Percentiles rank a stretch among this genome's conserved stretches.
Conservation (phyloP, 768 basidiomycete species). For the Megacollybia marginata region DNA sequence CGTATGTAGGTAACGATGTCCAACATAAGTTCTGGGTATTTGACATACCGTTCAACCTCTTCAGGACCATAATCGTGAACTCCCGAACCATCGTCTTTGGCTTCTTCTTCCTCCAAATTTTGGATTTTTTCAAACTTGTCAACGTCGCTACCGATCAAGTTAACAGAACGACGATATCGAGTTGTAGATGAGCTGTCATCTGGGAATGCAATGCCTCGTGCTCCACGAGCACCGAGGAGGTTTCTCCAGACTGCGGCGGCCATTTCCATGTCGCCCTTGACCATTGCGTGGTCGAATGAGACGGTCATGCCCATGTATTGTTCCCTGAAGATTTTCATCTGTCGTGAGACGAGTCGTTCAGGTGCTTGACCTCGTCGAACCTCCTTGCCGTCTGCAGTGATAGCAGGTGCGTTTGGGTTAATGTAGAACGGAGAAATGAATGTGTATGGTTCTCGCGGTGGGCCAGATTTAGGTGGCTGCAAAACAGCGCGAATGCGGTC, state of each 20-base stretch:
- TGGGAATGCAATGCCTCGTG: constrained; percentile 53
- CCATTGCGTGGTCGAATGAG: constrained; percentile 71
- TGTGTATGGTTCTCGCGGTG: constrained; percentile 35
- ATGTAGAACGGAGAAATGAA: constrained; percentile 36
- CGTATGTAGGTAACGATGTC: constrained; percentile 63
- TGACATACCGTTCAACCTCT: constrained; percentile 61
- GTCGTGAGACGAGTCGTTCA: constrained; percentile 71
- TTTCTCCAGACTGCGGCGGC: constrained; percentile 91
- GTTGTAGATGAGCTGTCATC: constrained; percentile 11
- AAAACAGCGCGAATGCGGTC: constrained; percentile 80
- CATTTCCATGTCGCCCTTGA: constrained; percentile 72
- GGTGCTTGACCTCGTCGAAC: constrained; percentile 43
- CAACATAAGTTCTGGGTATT: constrained; percentile 71
- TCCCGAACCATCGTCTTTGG: constrained; percentile 59
- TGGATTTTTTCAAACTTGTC: constrained; percentile 49
- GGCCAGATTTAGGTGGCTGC: constrained; percentile 40
- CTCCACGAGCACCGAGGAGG: constrained; percentile 78
- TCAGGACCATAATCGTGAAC: constrained; percentile 60
- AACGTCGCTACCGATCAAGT: constrained; percentile 61
- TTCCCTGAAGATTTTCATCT: constrained; percentile 89
- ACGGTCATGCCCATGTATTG: constrained; percentile 84
- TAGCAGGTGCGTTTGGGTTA: constrained; percentile 33
- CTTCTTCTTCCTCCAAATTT: constrained; percentile 46
- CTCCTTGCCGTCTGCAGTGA: constrained; percentile 12
- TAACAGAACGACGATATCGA: constrained; percentile 55